Evolutionary conservation across 2,329 filamentous ascomycete species (phyloP).

Genomic region (Sarocladiaceae sp.): DNA sequence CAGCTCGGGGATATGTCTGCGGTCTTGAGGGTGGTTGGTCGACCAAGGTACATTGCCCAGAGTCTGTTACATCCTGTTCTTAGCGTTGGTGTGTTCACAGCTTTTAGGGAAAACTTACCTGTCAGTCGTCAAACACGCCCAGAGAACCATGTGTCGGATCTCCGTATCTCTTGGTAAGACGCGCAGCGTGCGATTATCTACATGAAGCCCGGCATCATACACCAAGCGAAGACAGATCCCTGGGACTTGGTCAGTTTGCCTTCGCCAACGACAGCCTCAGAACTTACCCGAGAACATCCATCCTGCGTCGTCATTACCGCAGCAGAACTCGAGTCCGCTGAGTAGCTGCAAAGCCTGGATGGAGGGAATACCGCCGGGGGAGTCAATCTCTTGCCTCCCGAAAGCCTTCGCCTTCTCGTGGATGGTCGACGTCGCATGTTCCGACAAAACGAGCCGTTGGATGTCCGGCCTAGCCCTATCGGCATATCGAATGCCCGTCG

Average conservation of each 20-base stretch:
- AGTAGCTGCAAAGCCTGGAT: conserved; percentile 14
- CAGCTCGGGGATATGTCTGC: conserved; percentile 13
- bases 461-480: conserved; percentile 12
- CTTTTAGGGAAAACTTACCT: conserved; percentile 5
- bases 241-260: neutral
- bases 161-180: conserved; percentile 12
- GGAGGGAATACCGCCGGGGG: conserved; percentile 14
- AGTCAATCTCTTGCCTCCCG: conserved; percentile 13
- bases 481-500: conserved; percentile 13
- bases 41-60: conserved; percentile 15
- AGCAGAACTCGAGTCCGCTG: conserved; percentile 14
- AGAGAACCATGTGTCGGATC: conserved; percentile 14
- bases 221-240: conserved; percentile 14
- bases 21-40: conserved; percentile 15
- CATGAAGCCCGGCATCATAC: conserved; percentile 15
- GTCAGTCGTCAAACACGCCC: conserved; percentile 13
- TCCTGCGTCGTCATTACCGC: conserved; percentile 15
- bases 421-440: conserved; percentile 12
- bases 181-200: conserved; percentile 10
- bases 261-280: neutral
- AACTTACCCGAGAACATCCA: conserved; percentile 11
- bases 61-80: neutral
- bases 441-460: conserved; percentile 11
- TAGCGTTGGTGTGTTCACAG: neutral
- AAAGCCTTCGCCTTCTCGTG: conserved; percentile 15